Evolutionary conservation across 305 asterid genomes (phyloP).

Genomic region (Solanum chacoense): DNA sequence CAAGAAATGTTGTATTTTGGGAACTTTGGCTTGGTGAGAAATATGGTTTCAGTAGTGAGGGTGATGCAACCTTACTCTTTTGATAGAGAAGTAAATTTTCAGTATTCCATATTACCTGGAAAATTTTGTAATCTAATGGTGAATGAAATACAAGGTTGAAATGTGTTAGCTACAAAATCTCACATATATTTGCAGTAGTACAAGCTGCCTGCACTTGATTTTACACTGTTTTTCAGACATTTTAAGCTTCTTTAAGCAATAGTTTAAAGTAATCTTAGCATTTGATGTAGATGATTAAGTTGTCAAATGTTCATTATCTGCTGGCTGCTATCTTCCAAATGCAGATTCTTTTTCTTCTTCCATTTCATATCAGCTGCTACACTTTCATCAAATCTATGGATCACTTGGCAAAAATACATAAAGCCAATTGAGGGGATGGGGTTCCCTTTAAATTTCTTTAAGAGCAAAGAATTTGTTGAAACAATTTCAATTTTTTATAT

Average conservation of each 20-base stretch:
- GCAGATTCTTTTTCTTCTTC: background rate
- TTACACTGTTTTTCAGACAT: background rate
- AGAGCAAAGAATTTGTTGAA: background rate
- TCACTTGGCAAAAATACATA: background rate
- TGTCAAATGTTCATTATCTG: background rate
- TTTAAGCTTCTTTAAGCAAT: background rate
- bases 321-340: background rate
- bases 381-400: background rate
- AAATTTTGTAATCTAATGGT: background rate
- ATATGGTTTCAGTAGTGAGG: background rate
- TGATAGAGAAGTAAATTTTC: background rate
- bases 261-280: background rate
- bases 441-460: background rate
- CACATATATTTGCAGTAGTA: background rate
- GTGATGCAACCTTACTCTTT: background rate
- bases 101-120: background rate
- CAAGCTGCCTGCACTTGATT: background rate
- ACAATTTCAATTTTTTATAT: background rate
- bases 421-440: background rate
- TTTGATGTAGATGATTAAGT: background rate
- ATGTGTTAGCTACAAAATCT: background rate
- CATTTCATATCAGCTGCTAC: background rate
- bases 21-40: background rate
- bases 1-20: background rate
- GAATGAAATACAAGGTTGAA: background rate